These are phyloP conservation scores for Apiotrichum sp. DNA, from an alignment of 1,284 basidiomycete species.

Conservation along the genomic window DNA sequence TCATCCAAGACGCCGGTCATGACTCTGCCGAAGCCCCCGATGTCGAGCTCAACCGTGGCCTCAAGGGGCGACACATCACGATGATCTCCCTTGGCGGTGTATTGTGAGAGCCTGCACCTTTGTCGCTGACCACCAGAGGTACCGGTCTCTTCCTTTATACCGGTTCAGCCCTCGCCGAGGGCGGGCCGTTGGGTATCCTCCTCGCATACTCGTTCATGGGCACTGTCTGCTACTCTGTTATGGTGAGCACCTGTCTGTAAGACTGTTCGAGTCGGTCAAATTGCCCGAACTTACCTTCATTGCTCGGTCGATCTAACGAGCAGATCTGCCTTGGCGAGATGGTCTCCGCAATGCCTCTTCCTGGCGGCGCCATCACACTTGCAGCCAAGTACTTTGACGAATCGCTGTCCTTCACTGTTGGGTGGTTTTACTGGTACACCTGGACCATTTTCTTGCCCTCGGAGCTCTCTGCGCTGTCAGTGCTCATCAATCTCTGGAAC, in stretches of 20 bases:
- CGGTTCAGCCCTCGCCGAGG: conserved; percentile 22
- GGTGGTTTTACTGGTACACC: conserved; percentile 77
- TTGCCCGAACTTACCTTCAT: too few species aligned
- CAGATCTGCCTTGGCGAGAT: conserved; percentile 47
- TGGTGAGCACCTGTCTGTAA: conserved; percentile 16
- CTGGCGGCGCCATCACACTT: conserved; percentile 69
- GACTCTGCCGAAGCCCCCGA: not conserved
- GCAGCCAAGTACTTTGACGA: conserved; percentile 58
- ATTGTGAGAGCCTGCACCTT: conserved; percentile 12
- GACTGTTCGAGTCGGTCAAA: too few species aligned
- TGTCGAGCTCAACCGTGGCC: conserved; percentile 19
- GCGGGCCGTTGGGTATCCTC: conserved; percentile 44
- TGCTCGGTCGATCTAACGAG: not conserved
- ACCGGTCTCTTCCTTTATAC: conserved; percentile 10
- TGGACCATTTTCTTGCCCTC: conserved; percentile 63
- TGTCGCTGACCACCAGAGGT: not conserved
- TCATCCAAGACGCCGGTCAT: not conserved
- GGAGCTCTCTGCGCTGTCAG: conserved; percentile 67
- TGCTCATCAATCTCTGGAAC: conserved; percentile 68
- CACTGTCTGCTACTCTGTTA: conserved; percentile 41
- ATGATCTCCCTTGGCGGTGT: conserved; percentile 33
- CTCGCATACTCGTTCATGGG: conserved; percentile 31
- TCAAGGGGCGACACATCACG: conserved; percentile 29
- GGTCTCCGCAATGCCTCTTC: conserved; percentile 46
- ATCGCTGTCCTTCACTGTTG: conserved; percentile 71